Base-by-base conservation (phyloP, 2,329 filamentous ascomycete genomes). In the Monosporascus sp. region DNA sequence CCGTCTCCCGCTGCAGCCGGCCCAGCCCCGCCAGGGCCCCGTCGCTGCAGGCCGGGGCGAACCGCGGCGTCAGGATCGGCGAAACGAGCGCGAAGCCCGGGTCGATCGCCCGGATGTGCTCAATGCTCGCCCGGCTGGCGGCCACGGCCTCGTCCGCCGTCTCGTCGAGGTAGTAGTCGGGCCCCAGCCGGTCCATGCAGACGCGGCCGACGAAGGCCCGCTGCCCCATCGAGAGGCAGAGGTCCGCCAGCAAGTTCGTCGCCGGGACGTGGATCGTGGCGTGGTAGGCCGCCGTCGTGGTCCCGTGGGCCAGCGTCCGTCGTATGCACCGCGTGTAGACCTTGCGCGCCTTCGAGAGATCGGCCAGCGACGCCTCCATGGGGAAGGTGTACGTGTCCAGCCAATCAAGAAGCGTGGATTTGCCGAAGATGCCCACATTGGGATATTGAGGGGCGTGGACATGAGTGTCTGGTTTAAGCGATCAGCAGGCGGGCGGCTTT, bases 401-500 rank as follows among this genome's bases (percentile, higher is more conserved):
- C 94, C 94, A 99, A 72, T 94, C 88, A 15, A 99, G 81, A 35
- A 99, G 85, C 0, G 93, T 97, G 0, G 89, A 87, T 60, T 92
- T 94, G 65, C 94, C 94, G 67, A 97, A 97, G 58, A 99, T 87
- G 54, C 94, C 94, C 1, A 85, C 83, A 66, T 99, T 99, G 54
- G 93, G 91, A 65, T 96, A 97, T 74, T 99, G 94, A 0, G 92
- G 83, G 8, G 94, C 94, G 69, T 99, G 94, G 54, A 96, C 88
- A 69, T 99, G 94, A 1, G 94, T 96, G 70, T 99, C 93, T 93
- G 57, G n/a, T 9, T 38, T 11, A 20, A 20, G 5, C 24, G 15
- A 51, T 68, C 52, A 71, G 65, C 39, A 49, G 43, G 39, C 44
- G 20, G 36, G 15, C 6, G 20, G 22, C 3, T 27, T 53, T 54